These are phyloP conservation scores for Sporothrix schenckii DNA, from an alignment of 2,329 filamentous ascomycete genomes.

Conservation along the genomic window DNA sequence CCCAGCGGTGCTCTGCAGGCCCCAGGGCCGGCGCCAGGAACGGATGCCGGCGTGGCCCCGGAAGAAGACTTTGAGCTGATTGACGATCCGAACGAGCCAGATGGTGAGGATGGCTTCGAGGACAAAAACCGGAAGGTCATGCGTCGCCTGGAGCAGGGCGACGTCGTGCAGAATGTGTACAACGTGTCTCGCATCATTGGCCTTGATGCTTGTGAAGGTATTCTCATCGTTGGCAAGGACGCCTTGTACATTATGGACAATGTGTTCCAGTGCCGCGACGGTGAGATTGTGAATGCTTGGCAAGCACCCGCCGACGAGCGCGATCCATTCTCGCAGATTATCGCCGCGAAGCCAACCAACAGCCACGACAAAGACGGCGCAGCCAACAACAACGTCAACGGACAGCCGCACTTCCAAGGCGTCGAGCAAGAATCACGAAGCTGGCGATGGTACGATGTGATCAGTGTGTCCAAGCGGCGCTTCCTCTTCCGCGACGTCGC, in stretches of 20 bases:
- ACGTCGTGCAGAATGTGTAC: constrained; percentile 90
- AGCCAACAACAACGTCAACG: constrained; percentile 43
- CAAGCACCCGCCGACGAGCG: constrained; percentile 90
- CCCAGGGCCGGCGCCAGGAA: background rate
- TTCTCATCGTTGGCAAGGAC: constrained; percentile 90
- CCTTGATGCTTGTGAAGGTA: constrained; percentile 88
- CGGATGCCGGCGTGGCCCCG: constrained; percentile 47
- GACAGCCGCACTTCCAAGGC: constrained; percentile 47
- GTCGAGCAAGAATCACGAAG: constrained; percentile 80
- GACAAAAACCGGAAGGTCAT: constrained; percentile 99
- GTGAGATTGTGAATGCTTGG: constrained; percentile 95
- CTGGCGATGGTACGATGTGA: constrained; percentile 93
- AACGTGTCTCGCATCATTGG: constrained; percentile 95
- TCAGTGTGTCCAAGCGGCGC: constrained; percentile 92
- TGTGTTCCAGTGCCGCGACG: constrained; percentile 91
- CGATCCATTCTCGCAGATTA: constrained; percentile 93
- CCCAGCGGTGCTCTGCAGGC: background rate
- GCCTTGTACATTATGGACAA: constrained; percentile 94
- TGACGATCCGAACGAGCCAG: constrained; percentile 85
- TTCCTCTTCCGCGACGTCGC: constrained; percentile 95
- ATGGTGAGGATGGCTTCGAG: constrained; percentile 76
- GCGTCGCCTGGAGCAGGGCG: constrained; percentile 85
- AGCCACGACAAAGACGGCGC: constrained; percentile 51
- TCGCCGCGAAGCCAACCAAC: constrained; percentile 62
- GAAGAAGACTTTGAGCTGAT: constrained; percentile 97